Percentiles rank a stretch among this genome's conserved stretches.
phyloP scores from a whole-genome alignment of 805 yeast genomes.

The Starmerella stigmatis region DNA sequence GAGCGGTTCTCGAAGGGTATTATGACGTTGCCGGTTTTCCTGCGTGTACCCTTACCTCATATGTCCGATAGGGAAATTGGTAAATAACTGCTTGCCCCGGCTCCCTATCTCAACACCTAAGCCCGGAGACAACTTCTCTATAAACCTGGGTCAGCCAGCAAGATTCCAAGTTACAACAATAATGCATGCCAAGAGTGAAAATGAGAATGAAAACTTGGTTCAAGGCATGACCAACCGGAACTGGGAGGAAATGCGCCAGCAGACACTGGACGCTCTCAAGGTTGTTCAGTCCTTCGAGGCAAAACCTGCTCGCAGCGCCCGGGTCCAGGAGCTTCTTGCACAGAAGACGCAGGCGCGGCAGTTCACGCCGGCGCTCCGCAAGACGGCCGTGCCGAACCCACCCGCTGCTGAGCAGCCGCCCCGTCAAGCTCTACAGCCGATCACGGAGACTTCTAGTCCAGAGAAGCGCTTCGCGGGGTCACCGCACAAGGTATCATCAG shows the following conservation, averaged over 20 bases:
- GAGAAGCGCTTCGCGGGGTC: conserved; percentile 3
- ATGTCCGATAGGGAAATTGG: too few relatives aligned
- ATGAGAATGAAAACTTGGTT: not conserved
- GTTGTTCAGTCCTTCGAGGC: conserved; percentile 12
- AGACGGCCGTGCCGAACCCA: not conserved
- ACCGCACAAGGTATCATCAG: not conserved
- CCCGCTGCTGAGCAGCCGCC: not conserved
- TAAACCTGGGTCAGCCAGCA: not conserved
- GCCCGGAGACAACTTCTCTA: too few relatives aligned
- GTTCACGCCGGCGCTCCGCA: too few relatives aligned
- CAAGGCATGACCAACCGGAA: not conserved
- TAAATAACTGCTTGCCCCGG: too few relatives aligned
- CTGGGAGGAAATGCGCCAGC: conserved; percentile 11
- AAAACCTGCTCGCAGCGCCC: conserved; percentile 10
- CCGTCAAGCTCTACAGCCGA: not conserved
- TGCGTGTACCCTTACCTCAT: too few relatives aligned
- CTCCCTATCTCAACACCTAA: too few relatives aligned
- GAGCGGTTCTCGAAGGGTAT: too few relatives aligned
- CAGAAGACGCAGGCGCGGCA: conserved; percentile 1
- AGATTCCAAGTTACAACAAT: too few relatives aligned
- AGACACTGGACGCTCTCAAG: conserved; percentile 13
- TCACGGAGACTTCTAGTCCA: not conserved
- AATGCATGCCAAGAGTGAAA: too few relatives aligned
- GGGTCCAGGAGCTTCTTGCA: conserved; percentile 1
- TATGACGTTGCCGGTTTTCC: too few relatives aligned